Base-by-base conservation (phyloP, 2,329 filamentous ascomycete genomes). In the Trichophyton mentagrophytes region DNA sequence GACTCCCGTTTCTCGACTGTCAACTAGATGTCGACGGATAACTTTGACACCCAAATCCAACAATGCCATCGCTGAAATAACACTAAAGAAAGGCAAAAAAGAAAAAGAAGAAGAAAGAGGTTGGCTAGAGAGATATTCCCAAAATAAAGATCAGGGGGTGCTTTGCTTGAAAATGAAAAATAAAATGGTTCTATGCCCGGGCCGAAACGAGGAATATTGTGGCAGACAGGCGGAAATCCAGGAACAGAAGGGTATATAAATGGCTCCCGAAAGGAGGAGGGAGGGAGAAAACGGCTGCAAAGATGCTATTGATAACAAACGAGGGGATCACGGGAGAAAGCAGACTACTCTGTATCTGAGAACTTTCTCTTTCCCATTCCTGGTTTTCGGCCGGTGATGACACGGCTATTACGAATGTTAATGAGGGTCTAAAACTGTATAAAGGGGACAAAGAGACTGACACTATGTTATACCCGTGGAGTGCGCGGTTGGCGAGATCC, bases 381-480 rank as follows among this genome's bases (percentile, higher is more conserved):
- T 25, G 57, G 57, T n/a, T 59, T 59, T 20, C 42, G 25, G 13
- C 9, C 57, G 7, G 57, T 59, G n/a, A 59, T 36, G 13, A 59
- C 57, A 44, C 42, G 57, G 15, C 57, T 59, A 7, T 9, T n/a
- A 3, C 2, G n/a, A 7, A 6, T 17, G 17, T 59, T 53, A 59
- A 30, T 8, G 44, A 20, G n/a, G 8, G 9, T 4, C 15, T 5
- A 13, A 38, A 17, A 42, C 3, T 1, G 25, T 27, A 11, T 30
- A 1, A 33, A 33, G 11, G 25, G 15, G 30, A 36, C 3, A 7
- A 36, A 27, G 13, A 15, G 25, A 22, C n/a, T 8, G 40, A 17
- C 58, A 60, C 58, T 17, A 60, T 56, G 27, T 60, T 53, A 56
- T 53, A 60, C 33, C 58, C 58, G n/a, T 60, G 58, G n/a, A 38